Evolutionary conservation across 768 basidiomycete genomes (phyloP), one percentile per base, ranked within the genome.

Genomic region (Amanita thiersii): DNA sequence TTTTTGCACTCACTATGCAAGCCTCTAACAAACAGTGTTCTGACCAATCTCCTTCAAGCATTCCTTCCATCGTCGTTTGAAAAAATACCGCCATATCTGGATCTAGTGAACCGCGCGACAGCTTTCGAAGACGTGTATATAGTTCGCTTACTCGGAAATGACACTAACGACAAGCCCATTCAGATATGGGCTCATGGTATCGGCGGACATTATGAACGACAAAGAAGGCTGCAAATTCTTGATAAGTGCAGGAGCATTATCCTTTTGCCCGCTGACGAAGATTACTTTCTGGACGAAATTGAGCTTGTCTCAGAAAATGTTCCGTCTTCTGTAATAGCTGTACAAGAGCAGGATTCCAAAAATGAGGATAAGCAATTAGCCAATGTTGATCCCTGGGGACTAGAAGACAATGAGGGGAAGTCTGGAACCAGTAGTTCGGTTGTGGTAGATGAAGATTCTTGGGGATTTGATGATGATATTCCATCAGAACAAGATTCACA

Each of bases 121-220:
- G 55, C 60, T 2, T 83, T 91, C 31, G 91, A 94, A 62, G 62
- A 68, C 8, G 59, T 63, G 25, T 72, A 73, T 38, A 52, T 85
- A 11, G 51, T 72, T 10, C 57, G 57, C 10, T 50, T 81, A 44
- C 62, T 85, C 11, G 70, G 70, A 10, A 71, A 68, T 40, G 70
- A 68, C 15, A 42, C 49, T 9, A 60, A 61, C 4, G 77, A 80
- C 33, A 64, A 63, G 18, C 62, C 77, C 5, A 73, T 93, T 42
- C 72, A 74, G 52, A 52, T 60, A 4, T 94, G 91, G 86, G 73
- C 72, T 3, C 71, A 80, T 37, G 72, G 75, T 3, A 69, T 87
- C 8, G 72, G 75, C 12, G 61, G 68, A 2, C 86, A 89, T 57
- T 94, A 91, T 56, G 90, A 91, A 56, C 76, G 77, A 46, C 77